Evolutionary conservation across 768 basidiomycete species (phyloP).

Genomic region (Coprinellus micaceus): DNA sequence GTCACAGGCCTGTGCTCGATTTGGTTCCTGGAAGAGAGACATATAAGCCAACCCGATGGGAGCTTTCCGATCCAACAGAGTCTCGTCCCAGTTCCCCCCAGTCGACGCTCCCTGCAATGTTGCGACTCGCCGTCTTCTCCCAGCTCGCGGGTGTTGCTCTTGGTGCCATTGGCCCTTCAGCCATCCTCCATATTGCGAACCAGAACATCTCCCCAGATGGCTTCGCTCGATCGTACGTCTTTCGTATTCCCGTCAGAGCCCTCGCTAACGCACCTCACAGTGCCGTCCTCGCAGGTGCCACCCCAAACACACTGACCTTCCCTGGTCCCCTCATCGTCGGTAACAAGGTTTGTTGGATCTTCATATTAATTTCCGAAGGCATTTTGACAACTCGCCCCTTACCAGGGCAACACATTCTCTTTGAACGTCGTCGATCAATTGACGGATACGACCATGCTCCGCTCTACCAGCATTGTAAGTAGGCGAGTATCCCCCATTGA

Average conservation of each 20-base stretch:
- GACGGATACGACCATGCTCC: slow-evolving; percentile 34
- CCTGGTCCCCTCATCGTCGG: slow-evolving; percentile 30
- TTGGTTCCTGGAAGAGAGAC: not conserved
- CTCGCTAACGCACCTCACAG: slow-evolving; percentile 11
- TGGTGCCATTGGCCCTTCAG: slow-evolving; percentile 11
- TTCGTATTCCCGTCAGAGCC: not conserved
- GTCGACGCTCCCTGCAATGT: not conserved
- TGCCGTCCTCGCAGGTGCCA: slow-evolving; percentile 29
- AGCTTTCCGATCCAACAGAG: not conserved
- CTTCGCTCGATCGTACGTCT: slow-evolving; percentile 8
- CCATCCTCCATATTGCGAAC: slow-evolving; percentile 4
- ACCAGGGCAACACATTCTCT: slow-evolving; percentile 35
- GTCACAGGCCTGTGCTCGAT: not conserved
- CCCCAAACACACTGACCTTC: slow-evolving; percentile 16
- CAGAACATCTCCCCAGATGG: slow-evolving; percentile 8
- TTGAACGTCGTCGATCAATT: slow-evolving; percentile 40
- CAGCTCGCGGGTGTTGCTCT: not conserved
- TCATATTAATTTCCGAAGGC: not conserved
- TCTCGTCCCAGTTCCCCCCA: not conserved
- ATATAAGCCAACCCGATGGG: not conserved
- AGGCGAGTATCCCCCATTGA: not conserved
- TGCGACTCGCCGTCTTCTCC: not conserved
- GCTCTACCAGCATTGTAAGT: slow-evolving; percentile 38
- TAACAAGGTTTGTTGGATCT: slow-evolving; percentile 19
- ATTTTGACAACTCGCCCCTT: not conserved